These are phyloP conservation scores for Dictyostelium intermedium DNA, from an alignment of 78 protist genomes.

Conservation along the genomic window DNA sequence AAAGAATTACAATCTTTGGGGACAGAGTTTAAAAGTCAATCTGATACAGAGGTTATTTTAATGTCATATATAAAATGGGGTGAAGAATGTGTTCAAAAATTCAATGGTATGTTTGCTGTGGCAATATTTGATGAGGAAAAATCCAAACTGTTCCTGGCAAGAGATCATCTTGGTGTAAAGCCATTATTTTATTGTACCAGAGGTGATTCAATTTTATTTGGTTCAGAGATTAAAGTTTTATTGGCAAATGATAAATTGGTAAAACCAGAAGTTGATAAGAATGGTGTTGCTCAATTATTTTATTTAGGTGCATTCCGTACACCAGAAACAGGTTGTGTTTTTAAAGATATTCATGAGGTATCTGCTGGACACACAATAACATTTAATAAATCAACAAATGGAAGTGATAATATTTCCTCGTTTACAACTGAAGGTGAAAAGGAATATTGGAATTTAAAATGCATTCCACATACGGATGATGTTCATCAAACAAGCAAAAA, in stretches of 20 bases:
- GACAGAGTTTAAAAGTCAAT: neutral
- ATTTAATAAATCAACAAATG: neutral
- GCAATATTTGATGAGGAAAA: neutral
- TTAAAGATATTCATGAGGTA: conserved; percentile 1
- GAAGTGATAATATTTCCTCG: neutral
- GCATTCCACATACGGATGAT: neutral
- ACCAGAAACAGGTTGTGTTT: neutral
- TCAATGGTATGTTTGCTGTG: neutral
- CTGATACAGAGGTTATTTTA: neutral
- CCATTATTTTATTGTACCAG: conserved; percentile 4
- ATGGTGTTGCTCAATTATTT: neutral
- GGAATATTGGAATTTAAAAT: neutral
- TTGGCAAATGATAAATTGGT: neutral
- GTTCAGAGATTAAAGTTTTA: neutral
- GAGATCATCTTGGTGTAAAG: neutral
- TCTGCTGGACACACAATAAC: neutral
- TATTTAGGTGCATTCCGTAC: conserved; percentile 5
- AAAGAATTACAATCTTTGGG: neutral
- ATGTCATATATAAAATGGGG: neutral
- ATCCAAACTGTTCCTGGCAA: neutral
- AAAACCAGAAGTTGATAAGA: neutral
- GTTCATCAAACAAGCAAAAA: neutral
- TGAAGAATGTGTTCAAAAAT: neutral
- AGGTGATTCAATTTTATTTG: neutral
- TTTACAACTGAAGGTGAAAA: neutral